Percentiles rank a stretch among this genome's conserved stretches.
These are phyloP conservation scores for Phytophthora crassamura DNA, from an alignment of 352 stramenopile species.

Conservation along the genomic window DNA sequence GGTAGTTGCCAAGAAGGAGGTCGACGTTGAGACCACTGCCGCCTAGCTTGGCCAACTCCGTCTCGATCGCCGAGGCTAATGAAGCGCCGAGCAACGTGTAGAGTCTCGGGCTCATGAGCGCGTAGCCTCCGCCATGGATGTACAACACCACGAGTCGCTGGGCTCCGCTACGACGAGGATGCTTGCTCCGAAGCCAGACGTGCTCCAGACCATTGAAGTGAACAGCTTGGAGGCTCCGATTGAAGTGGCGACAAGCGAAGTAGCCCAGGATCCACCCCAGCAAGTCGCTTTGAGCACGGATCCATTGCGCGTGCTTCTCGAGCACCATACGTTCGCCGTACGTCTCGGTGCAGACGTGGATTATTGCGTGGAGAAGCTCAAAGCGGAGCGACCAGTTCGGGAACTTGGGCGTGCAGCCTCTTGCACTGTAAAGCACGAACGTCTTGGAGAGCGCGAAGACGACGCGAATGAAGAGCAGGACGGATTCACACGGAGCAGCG, in stretches of 20 bases:
- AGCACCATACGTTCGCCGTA: conserved; percentile 26
- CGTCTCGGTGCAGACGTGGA: conserved; percentile 18
- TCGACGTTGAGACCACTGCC: conserved; percentile 30
- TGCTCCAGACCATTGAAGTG: conserved; percentile 52
- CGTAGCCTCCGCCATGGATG: conserved; percentile 53
- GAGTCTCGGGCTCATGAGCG: conserved; percentile 43
- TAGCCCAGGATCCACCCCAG: conserved; percentile 34
- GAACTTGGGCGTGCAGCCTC: conserved; percentile 33
- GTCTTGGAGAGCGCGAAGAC: not conserved
- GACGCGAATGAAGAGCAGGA: conserved; percentile 19
- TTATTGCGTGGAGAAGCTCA: conserved; percentile 35
- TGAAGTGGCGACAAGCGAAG: conserved; percentile 22
- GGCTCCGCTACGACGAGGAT: not conserved
- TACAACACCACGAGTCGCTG: conserved; percentile 49
- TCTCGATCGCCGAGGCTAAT: conserved; percentile 26
- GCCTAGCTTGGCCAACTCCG: conserved; percentile 16
- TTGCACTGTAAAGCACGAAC: conserved; percentile 10
- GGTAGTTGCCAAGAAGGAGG: conserved; percentile 59
- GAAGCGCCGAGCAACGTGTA: conserved; percentile 45
- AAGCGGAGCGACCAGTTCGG: conserved; percentile 49
- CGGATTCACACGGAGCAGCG: not conserved
- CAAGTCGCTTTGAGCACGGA: conserved; percentile 32
- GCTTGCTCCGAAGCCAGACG: conserved; percentile 41
- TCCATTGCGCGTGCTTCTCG: conserved; percentile 21
- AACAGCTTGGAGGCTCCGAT: conserved; percentile 31